These are phyloP conservation scores for Pelargonium nanum DNA, from an alignment of 345 rosid genomes.

Conservation along the genomic window DNA sequence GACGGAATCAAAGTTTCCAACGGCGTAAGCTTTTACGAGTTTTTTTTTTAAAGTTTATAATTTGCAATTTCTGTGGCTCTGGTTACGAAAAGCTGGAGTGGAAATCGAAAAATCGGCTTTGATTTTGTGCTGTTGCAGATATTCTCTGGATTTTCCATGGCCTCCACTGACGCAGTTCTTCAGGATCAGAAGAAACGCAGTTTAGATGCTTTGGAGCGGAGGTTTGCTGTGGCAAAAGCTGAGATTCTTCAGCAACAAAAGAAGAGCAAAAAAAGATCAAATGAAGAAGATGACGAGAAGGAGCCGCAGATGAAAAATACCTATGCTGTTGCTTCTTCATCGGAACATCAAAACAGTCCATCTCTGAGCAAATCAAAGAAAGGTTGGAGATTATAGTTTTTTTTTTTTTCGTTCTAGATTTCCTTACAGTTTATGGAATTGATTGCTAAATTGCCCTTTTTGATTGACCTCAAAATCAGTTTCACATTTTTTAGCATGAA, in stretches of 20 bases:
- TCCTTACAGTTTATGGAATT: too few relatives aligned
- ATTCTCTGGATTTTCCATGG: neutral
- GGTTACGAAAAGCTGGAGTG: too few relatives aligned
- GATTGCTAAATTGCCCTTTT: neutral
- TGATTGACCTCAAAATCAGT: neutral
- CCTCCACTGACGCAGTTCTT: neutral
- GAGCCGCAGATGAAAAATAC: neutral
- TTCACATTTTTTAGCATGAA: neutral
- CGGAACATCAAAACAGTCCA: neutral
- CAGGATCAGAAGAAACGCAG: slow-evolving; percentile 38
- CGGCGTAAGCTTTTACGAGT: neutral
- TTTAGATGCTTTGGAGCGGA: slow-evolving; percentile 49
- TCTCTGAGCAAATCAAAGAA: neutral
- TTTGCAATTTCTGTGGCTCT: neutral
- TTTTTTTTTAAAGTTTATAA: too few relatives aligned
- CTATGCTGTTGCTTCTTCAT: neutral
- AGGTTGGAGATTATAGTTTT: neutral
- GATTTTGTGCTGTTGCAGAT: neutral
- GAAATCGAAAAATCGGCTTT: neutral
- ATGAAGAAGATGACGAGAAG: neutral
- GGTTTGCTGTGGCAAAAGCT: slow-evolving; percentile 45
- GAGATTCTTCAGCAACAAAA: slow-evolving; percentile 43
- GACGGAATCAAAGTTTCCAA: neutral
- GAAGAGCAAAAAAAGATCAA: slow-evolving; percentile 20
- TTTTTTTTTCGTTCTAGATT: too few relatives aligned